These are phyloP conservation scores for Wickerhamomyces mucosus DNA, from an alignment of 805 yeast species.

Conservation along the genomic window DNA sequence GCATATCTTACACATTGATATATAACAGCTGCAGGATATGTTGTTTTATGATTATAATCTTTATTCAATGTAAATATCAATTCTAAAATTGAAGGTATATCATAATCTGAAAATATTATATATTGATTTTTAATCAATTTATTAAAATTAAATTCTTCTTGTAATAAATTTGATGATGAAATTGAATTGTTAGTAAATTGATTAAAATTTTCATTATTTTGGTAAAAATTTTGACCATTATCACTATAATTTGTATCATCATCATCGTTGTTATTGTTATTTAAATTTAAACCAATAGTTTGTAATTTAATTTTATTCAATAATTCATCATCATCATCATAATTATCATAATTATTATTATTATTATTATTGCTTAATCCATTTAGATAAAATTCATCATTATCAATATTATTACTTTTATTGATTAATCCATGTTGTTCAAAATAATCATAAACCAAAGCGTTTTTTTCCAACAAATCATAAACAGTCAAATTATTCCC, in stretches of 20 bases:
- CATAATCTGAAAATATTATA: constrained; percentile 51
- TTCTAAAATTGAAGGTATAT: constrained; percentile 64
- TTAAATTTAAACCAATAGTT: constrained; percentile 27
- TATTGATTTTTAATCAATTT: constrained; percentile 47
- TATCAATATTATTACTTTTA: neutral
- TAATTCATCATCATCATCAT: constrained; percentile 22
- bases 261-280: constrained; percentile 11
- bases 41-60: constrained; percentile 33
- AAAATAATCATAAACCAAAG: constrained; percentile 50
- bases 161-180: neutral
- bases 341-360: constrained; percentile 1
- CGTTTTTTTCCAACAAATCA: constrained; percentile 46
- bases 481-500: constrained; percentile 38
- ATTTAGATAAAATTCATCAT: neutral
- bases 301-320: constrained; percentile 27
- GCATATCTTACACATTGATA: constrained; percentile 68
- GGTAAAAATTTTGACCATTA: constrained; percentile 12
- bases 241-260: too few relatives aligned
- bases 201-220: constrained; percentile 12
- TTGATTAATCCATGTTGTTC: constrained; percentile 38
- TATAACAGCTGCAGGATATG: constrained; percentile 58
- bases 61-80: constrained; percentile 54
- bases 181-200: too few relatives aligned
- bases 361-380: neutral
- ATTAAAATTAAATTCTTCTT: constrained; percentile 45